These are phyloP conservation scores for Trichosporon asahii DNA, from an alignment of 1,284 basidiomycete genomes.

Conservation along the genomic window DNA sequence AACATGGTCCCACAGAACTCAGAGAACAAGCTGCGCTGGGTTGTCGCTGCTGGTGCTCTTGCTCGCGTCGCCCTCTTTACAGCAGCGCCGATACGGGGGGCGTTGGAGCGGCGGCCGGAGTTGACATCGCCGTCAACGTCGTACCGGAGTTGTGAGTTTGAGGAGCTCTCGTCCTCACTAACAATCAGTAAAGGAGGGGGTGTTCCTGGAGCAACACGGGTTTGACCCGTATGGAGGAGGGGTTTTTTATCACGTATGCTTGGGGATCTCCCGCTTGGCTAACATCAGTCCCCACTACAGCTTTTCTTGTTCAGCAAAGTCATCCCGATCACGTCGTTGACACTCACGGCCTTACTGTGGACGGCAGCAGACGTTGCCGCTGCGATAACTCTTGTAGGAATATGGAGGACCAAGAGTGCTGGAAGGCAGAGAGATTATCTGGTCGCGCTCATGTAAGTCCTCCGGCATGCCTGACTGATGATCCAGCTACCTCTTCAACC, in stretches of 20 bases:
- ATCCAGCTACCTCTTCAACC: conserved; percentile 80
- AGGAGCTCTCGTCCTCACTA: not conserved
- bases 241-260: conserved; percentile 71
- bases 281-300: conserved; percentile 69
- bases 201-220: conserved; percentile 68
- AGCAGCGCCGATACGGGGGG: conserved; percentile 29
- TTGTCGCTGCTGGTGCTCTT: conserved; percentile 14
- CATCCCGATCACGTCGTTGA: conserved; percentile 57
- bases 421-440: not conserved
- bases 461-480: conserved; percentile 3
- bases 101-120: conserved; percentile 59
- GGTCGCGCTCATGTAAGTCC: conserved; percentile 62
- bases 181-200: conserved; percentile 73
- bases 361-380: conserved; percentile 63
- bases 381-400: conserved; percentile 59
- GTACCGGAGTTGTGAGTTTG: conserved; percentile 53
- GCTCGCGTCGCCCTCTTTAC: conserved; percentile 36
- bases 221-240: conserved; percentile 82
- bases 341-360: conserved; percentile 64
- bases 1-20: not conserved
- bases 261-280: not conserved
- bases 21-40: not conserved
- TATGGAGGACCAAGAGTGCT: conserved; percentile 16
- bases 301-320: conserved; percentile 69
- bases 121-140: conserved; percentile 78